Base-by-base conservation (phyloP, 2,329 filamentous ascomycete genomes). In the Didymellaceae sp. region DNA sequence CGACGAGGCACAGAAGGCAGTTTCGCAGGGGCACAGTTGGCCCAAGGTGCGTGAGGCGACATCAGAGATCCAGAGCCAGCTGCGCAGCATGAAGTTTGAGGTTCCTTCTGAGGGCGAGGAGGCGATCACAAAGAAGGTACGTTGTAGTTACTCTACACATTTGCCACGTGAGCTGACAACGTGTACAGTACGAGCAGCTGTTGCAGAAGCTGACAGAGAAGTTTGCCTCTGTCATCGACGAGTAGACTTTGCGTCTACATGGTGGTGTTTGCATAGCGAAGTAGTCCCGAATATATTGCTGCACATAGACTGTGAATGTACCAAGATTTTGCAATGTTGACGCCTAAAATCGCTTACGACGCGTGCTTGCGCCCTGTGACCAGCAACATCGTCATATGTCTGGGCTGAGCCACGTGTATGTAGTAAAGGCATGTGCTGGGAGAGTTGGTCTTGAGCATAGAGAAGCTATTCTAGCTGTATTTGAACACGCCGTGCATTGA, bases 21-120 rank as follows among this genome's bases (percentile, higher is more conserved):
- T 99, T 70, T 83, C 89, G 5, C 91, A 96, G 75, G 94, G 94
- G 54, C 89, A 93, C 77, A 88, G 80, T 76, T 99, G 94, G 94
- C 80, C 81, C 71, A 97, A 96, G 84, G 88, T 99, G 46, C 86
- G 93, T 62, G 94, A 99, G 67, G 86, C 89, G 25, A 99, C 94
- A 10, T 80, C 83, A 49, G 93, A 97, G 18, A 86, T 97, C 63
- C 92, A 97, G 80, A 83, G 80, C 54, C 82, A 91, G 71, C 82
- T 99, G 66, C 85, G 93, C 71, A 90, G 85, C 74, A 91, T 99
- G 84, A 99, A 99, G 81, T 99, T 99, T 68, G 94, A 99, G 82
- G 73, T 96, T 58, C 94, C 94, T 5, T 84, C 83, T 42, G 90
- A 99, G 0, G 90, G 90, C 50, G 80, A 97, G 79, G 88, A 94